Evolutionary conservation across 345 rosid species (phyloP).

Genomic region (Eutrema heterophyllum): DNA sequence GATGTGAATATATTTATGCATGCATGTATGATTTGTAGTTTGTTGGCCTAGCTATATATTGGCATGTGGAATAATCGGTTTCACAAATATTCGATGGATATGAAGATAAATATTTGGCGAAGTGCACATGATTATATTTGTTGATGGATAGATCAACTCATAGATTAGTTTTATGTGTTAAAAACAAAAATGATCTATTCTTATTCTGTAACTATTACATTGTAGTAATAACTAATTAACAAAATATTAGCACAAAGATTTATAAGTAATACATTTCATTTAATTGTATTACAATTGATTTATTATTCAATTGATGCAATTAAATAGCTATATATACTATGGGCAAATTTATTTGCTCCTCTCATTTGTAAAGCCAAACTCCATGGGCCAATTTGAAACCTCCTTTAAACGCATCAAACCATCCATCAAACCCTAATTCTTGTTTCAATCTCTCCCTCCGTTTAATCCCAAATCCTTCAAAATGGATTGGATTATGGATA

Average conservation of each 20-base stretch:
- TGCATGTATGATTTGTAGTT: neutral
- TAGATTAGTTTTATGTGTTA: neutral
- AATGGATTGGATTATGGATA: constrained; percentile 11
- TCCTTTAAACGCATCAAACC: constrained; percentile 14
- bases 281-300: constrained; percentile 16
- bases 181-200: neutral
- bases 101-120: constrained; percentile 6
- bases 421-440: constrained; percentile 1
- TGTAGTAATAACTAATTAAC: neutral
- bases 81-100: constrained; percentile 11
- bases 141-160: neutral
- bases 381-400: constrained; percentile 3
- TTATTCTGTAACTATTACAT: constrained; percentile 4
- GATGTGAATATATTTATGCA: neutral
- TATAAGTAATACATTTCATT: neutral
- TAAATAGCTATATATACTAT: neutral
- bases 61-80: neutral
- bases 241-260: neutral
- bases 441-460: neutral
- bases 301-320: constrained; percentile 18
- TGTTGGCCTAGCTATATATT: neutral
- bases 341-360: constrained; percentile 8
- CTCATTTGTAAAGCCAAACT: constrained; percentile 17
- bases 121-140: constrained; percentile 30
- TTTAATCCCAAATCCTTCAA: constrained; percentile 29